Evolutionary conservation across 768 basidiomycete genomes (phyloP), one percentile per base, ranked within the genome.

Genomic region (Suillus cothurnatus): DNA sequence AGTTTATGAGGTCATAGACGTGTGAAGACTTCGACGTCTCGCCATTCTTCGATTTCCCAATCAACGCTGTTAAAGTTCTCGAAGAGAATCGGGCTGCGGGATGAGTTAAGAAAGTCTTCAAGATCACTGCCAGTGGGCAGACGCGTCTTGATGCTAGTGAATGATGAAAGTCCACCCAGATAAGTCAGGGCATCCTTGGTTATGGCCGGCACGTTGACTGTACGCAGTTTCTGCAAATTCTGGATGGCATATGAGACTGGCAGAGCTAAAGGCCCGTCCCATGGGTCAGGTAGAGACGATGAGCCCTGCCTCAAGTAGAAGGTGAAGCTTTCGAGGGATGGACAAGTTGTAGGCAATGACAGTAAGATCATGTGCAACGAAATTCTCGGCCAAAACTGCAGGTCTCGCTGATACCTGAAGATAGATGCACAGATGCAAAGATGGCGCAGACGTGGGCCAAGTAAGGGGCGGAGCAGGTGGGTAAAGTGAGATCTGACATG

Each of bases 401-500:
- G n/a, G 45, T 3, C n/a, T n/a, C n/a, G n/a, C n/a, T n/a, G n/a
- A n/a, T n/a, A n/a, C n/a, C n/a, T n/a, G n/a, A n/a, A n/a, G n/a
- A n/a, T n/a, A n/a, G n/a, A n/a, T n/a, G n/a, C n/a, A 2, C 4
- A 21, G n/a, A n/a, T n/a, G 11, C 9, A 6, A 43, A 43, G 6
- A 43, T 19, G 21, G 19, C 1, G 21, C 7, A 52, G 50, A 28
- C 50, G 28, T 7, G 8, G 17, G 19, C 52, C 28, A 31, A 31
- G 28, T 14, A 53, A 26, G 52, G 28, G 50, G 28, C 7, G 8
- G 50, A 31, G 0, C 15, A 50, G 28, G 26, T 52, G 50, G 8
- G 19, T 1, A 9, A 2, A 21, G 4, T 19, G 3, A 31, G 1
- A 3, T 0, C 0, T 4, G 15, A 3, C 50, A 28, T 2, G 3